These are phyloP conservation scores for Tetrahymena elliotti DNA, from an alignment of 73 alveolate species.

Conservation along the genomic window DNA sequence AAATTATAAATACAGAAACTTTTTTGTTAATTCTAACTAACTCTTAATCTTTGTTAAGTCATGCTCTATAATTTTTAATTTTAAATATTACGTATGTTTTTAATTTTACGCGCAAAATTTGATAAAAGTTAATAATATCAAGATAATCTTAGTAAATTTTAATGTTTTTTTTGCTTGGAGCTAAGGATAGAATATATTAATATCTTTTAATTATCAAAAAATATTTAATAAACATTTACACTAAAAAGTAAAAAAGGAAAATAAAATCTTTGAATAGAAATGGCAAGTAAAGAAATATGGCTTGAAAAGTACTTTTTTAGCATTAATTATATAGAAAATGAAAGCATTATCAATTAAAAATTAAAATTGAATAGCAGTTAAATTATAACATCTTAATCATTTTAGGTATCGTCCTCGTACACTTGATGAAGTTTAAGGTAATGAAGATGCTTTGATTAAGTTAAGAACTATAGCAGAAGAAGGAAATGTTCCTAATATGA, in stretches of 20 bases:
- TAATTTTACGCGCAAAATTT: not conserved
- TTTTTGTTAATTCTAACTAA: too few species aligned
- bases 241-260: not conserved
- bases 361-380: not conserved
- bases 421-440: constrained; percentile 93
- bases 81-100: too few species aligned
- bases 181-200: not conserved
- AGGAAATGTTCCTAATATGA: constrained; percentile 96
- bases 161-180: too few species aligned
- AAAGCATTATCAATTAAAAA: not conserved
- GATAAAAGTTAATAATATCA: not conserved
- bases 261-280: not conserved
- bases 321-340: too few species aligned
- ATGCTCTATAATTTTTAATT: too few species aligned
- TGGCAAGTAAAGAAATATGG: not conserved
- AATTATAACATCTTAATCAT: not conserved
- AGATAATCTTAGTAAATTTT: not conserved
- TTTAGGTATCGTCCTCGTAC: constrained; percentile 82
- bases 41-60: too few species aligned
- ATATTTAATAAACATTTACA: not conserved
- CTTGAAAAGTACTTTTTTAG: not conserved
- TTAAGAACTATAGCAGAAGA: constrained; percentile 83
- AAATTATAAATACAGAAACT: too few species aligned
- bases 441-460: constrained; percentile 77
- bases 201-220: not conserved